phyloP scores from a whole-genome alignment of 768 basidiomycete genomes.

The Kwoniella shandongensis region DNA sequence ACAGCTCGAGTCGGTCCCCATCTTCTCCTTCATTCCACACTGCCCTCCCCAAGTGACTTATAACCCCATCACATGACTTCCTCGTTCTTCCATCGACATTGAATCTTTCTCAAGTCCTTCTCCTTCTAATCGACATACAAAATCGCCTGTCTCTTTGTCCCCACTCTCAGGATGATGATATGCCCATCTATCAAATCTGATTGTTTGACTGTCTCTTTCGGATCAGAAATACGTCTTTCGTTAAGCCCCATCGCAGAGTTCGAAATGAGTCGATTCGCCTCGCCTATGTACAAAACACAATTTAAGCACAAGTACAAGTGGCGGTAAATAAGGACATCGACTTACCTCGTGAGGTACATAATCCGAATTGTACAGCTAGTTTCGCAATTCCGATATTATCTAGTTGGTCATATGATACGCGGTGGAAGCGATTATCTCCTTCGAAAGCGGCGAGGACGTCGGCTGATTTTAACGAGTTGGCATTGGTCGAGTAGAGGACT shows the following conservation, averaged over 20 bases:
- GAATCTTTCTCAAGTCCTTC: neutral
- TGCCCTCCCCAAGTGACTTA: too few species aligned
- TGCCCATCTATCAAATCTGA: constrained; percentile 62
- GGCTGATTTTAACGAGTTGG: constrained; percentile 58
- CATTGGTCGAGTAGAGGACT: constrained; percentile 57
- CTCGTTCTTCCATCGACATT: too few species aligned
- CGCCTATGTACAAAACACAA: constrained; percentile 61
- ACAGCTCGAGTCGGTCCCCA: too few species aligned
- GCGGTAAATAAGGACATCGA: neutral
- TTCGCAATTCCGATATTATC: constrained; percentile 62
- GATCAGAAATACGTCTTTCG: constrained; percentile 61
- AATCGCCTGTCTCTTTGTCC: constrained; percentile 69
- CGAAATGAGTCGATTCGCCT: constrained; percentile 64
- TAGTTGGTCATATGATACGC: constrained; percentile 60
- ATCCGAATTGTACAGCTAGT: constrained; percentile 62
- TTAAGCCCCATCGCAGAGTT: constrained; percentile 75
- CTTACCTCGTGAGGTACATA: constrained; percentile 68
- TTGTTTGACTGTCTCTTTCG: constrained; percentile 56
- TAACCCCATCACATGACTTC: too few species aligned
- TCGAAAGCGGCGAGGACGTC: constrained; percentile 65
- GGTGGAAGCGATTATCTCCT: constrained; percentile 65
- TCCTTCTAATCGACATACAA: constrained; percentile 54
- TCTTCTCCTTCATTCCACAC: too few species aligned
- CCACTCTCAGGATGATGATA: constrained; percentile 68
- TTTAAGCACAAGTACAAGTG: too few species aligned